Base-by-base conservation (phyloP, 768 basidiomycete species). In the Amyloporia xantha region DNA sequence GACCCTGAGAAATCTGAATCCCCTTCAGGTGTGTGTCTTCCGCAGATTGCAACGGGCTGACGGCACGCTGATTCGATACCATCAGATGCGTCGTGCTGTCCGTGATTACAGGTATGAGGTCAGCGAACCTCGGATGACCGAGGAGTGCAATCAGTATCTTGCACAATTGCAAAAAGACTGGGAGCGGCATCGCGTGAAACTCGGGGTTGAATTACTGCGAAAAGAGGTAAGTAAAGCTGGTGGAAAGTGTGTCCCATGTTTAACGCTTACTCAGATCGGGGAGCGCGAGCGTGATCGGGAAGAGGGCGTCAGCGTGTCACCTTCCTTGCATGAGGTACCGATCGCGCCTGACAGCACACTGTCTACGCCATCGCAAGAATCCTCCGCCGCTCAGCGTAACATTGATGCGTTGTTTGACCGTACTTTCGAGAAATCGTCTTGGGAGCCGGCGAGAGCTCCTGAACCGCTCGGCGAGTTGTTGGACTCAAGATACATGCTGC, bases 121-220 rank as follows among this genome's bases (percentile, higher is more conserved):
- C 42, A 86, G 84, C 61, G 96, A 99, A 66, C 76, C 82, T 1
- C 77, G 76, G 52, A 96, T 99, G 91, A 87, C 84, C 2, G 93
- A 98, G 20, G 96, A 99, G 64, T 98, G 95, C 61, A 74, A 80
- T 33, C 91, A 96, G 68, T 98, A 98, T 59, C 77, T 98, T 23
- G 86, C 82, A 2, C 95, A 98, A 59, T 72, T 99, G 7, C 94
- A 97, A 68, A 94, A 91, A 61, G 94, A 98, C 62, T 99, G 95
- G 95, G 95, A 99, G 66, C 73, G 90, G 49, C 86, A 91, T 63
- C 75, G 92, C 38, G 82, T 94, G 26, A 88, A 91, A 61, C 71
- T 88, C 26, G 89, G 91, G 3, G 91, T 95, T 7, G 85, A 91
- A 59, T 83, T 84, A 7, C 69, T 92, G 27, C 82, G 86, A 51